Base-by-base conservation (phyloP, 192 early-diverging fungal species). In the Coemansia aciculifera region DNA sequence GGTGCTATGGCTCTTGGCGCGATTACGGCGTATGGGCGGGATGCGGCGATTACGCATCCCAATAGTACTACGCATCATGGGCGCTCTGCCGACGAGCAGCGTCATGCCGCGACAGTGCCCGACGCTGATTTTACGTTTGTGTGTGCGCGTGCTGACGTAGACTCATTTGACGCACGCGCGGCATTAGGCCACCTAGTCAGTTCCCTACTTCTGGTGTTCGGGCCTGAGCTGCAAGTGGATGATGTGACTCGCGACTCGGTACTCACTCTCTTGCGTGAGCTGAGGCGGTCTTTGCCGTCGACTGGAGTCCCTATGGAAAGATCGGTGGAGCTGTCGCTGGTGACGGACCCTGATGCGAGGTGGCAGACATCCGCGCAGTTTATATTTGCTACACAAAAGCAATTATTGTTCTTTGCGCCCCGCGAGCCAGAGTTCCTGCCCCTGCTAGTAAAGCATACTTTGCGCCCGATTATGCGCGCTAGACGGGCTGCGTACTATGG, bases 221-320 rank as follows among this genome's bases (percentile, higher is more conserved):
- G 98, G 0, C 98, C 98, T 0, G 96, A 98, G 71, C 78, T 99
- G 42, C 89, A 91, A 54, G 77, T 84, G 3, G 91, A 90, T 24
- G 10, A 21, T 0, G 88, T 85, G 51, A 79, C 93, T 1, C 85
- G 94, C n/a, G 90, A 93, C 31, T 78, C 95, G 1, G 94, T 94
- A 59, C 84, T 92, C 15, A 87, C 85, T 24, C 73, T 98, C 27
- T 84, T 95, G 64, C 87, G 92, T 46, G 90, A 94, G 66, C 74
- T 99, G 54, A 89, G 88, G 24, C 84, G 90, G 66, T 91, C 95
- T 27, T 65, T 84, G 48, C 62, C 78, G 0, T 72, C 73, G 1
- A 44, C 60, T 3, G 64, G 64, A 11, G 65, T 52, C 1, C 59
- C 43, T n/a, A 44, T 43, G 8, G 57, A 21, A 2, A 21, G 46